Base-by-base conservation (phyloP, 2,329 filamentous ascomycete species). In the Xylariaceae sp. region DNA sequence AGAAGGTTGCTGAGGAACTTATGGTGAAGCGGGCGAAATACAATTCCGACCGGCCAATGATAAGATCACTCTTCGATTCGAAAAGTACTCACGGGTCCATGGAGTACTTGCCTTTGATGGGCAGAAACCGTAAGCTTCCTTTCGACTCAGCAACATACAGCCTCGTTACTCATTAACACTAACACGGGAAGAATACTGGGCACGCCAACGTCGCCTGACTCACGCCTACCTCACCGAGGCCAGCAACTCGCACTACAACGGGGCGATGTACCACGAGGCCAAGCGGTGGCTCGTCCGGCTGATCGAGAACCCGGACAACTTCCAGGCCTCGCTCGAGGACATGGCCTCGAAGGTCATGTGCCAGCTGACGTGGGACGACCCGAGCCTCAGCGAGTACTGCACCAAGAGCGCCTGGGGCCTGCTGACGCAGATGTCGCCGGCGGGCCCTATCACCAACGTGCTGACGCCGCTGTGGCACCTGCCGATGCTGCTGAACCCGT, bases 281-380 rank as follows among this genome's bases (percentile, higher is more conserved):
- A 72, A 74, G 55, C 60, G 70, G 24, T 74, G 67, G 66, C 51
- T 74, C 27, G 63, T 58, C 35, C 55, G 63, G 19, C 54, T 74
- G 5, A 47, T 73, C 18, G 56, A 64, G 18, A 57, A 71, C 27
- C 69, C 70, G 2, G 68, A 72, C 38, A 56, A 64, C 49, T 74
- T 73, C 41, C 53, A 55, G 8, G 63, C 59, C 45, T 65, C 63
- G 0, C 58, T 75, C 5, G 70, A 75, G 44, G 70, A 75, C 41
- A 71, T 73, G 67, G 62, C 68, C 12, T 67, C 70, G n/a, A 74
- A 74, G 49, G 60, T 75, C 35, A 72, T 73, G 67, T 68, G 64
- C 31, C 58, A 63, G 33, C 46, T 74, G 28, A 68, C 67, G 11
- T 74, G 70, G 70, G 70, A 72, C 37, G 66, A 74, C 33, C 58